Conservation (phyloP, 2,329 filamentous ascomycete genomes). For the Aspergillus niger region DNA sequence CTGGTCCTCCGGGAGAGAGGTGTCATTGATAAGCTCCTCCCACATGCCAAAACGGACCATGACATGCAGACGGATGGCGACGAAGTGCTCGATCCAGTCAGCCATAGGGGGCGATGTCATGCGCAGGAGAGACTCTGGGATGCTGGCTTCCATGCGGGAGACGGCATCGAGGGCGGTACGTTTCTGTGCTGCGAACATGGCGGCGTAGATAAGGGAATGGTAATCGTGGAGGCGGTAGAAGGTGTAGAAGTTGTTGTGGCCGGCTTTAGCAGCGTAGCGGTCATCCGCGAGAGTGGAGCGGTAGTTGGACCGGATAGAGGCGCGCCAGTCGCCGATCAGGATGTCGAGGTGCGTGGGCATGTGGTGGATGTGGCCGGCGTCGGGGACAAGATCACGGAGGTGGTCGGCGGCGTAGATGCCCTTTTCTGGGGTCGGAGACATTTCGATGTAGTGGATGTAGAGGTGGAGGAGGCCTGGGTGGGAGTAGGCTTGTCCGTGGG, state of each 20-base stretch:
- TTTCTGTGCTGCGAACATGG: conserved; percentile 65
- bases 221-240: conserved; percentile 11
- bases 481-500: too few species aligned
- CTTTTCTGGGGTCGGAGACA: conserved; percentile 66
- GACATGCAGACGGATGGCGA: conserved; percentile 66
- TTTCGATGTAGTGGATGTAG: conserved; percentile 76
- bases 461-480: conserved; percentile 73
- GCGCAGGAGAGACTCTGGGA: conserved; percentile 65
- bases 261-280: neutral
- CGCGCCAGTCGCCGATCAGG: conserved; percentile 68
- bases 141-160: conserved; percentile 57
- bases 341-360: conserved; percentile 79
- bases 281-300: conserved; percentile 68
- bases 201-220: conserved; percentile 64
- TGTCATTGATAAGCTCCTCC: conserved; percentile 60
- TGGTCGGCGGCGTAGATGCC: conserved; percentile 63
- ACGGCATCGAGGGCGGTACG: conserved; percentile 55
- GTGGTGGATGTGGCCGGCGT: conserved; percentile 69
- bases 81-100: conserved; percentile 73
- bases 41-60: conserved; percentile 72
- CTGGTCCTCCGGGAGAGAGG: conserved; percentile 55
- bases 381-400: conserved; percentile 65
- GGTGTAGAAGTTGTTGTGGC: conserved; percentile 65
- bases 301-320: conserved; percentile 66
- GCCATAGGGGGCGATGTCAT: conserved; percentile 72